Evolutionary conservation across 352 stramenopile species (phyloP).

Genomic region (Phytophthora litchii): DNA sequence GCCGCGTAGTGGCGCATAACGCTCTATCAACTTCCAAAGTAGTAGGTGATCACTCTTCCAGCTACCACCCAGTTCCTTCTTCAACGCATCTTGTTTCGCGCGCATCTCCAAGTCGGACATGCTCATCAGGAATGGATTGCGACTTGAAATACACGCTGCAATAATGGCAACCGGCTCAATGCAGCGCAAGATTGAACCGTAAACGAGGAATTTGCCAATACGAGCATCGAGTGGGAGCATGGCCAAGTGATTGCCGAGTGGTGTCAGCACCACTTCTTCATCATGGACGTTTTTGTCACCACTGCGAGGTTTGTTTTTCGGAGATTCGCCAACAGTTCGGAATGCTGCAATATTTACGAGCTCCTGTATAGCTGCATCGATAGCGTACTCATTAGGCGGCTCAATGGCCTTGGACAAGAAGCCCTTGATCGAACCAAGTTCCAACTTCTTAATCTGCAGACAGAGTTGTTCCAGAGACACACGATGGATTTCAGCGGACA

Average conservation of each 20-base stretch:
- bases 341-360: conserved; percentile 92
- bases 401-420: conserved; percentile 91
- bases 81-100: conserved; percentile 61
- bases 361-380: conserved; percentile 92
- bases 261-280: conserved; percentile 88
- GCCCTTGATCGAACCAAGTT: conserved; percentile 69
- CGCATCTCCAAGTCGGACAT: conserved; percentile 68
- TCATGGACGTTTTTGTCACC: conserved; percentile 23
- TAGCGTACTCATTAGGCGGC: conserved; percentile 88
- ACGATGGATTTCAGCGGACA: conserved; percentile 89
- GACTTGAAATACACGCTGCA: conserved; percentile 79
- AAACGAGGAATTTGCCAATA: conserved; percentile 89
- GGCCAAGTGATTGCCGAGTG: conserved; percentile 89
- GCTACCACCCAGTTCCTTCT: conserved; percentile 62
- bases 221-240: conserved; percentile 87
- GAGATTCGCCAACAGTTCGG: conserved; percentile 31
- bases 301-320: conserved; percentile 18
- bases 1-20: conserved; percentile 52
- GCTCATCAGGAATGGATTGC: conserved; percentile 79
- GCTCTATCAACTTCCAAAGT: conserved; percentile 81
- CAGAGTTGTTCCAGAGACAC: conserved; percentile 87
- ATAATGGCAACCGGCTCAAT: conserved; percentile 86
- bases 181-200: conserved; percentile 87
- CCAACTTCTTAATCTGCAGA: conserved; percentile 87
- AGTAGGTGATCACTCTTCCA: conserved; percentile 85